Percentiles rank a stretch among this genome's conserved stretches.
Evolutionary conservation across 257 asterid genomes (phyloP).

Genomic region (Nicotiana obtusifolia): DNA sequence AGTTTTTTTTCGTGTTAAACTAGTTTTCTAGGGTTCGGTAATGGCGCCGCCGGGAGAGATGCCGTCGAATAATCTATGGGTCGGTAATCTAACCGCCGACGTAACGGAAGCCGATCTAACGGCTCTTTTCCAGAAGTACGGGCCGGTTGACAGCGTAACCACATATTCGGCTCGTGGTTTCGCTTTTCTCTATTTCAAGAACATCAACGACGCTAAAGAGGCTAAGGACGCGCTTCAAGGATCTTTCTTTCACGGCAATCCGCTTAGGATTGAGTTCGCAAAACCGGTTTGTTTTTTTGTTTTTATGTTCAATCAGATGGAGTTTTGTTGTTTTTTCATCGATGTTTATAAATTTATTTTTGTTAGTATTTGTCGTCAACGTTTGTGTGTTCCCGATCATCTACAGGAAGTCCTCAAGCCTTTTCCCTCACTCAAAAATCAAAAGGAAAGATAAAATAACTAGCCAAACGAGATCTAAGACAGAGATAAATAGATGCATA

Average conservation of each 20-base stretch:
- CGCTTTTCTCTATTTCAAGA: conserved; percentile 65
- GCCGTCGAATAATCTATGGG: conserved; percentile 81
- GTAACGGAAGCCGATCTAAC: conserved; percentile 64
- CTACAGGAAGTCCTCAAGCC: neutral
- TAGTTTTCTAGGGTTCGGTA: conserved; percentile 4
- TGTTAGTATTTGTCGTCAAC: neutral
- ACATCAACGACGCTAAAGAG: conserved; percentile 55
- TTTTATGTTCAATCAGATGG: conserved; percentile 18
- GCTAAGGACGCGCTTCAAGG: conserved; percentile 80
- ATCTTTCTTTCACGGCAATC: conserved; percentile 46
- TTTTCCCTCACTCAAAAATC: neutral
- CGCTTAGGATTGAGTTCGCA: conserved; percentile 76
- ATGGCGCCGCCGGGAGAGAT: conserved; percentile 39
- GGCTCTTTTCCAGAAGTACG: conserved; percentile 51
- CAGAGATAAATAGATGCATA: neutral
- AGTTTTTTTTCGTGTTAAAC: neutral
- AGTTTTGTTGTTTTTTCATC: neutral
- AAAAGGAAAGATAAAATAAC: neutral
- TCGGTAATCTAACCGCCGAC: conserved; percentile 64
- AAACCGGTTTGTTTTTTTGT: conserved; percentile 79
- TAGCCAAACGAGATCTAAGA: neutral
- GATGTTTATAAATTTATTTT: neutral
- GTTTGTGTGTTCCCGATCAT: neutral
- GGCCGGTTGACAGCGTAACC: conserved; percentile 64
- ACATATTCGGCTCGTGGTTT: conserved; percentile 67